These are phyloP conservation scores for Trichoderma breve DNA, from an alignment of 2,329 filamentous ascomycete species.

Conservation along the genomic window DNA sequence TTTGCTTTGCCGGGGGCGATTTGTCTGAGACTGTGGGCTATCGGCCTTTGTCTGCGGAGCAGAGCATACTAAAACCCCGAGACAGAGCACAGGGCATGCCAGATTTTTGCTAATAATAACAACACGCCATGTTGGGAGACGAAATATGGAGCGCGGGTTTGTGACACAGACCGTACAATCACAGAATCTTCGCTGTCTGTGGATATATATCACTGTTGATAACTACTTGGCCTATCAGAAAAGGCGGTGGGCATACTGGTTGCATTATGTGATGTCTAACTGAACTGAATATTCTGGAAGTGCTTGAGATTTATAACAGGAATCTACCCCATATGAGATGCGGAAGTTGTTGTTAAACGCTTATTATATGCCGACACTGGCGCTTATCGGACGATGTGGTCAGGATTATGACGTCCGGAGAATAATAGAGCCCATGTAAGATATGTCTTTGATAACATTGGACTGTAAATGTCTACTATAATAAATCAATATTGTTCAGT, in stretches of 20 bases:
- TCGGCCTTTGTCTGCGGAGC: neutral
- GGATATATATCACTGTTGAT: neutral
- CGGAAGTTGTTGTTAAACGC: neutral
- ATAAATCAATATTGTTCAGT: neutral
- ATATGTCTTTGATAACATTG: neutral
- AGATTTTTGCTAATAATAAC: neutral
- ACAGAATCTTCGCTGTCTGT: neutral
- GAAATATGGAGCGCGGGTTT: neutral
- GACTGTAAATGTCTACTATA: neutral
- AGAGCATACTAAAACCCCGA: neutral
- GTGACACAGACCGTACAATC: neutral
- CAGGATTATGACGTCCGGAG: neutral
- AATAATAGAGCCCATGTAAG: neutral
- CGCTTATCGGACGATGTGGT: neutral
- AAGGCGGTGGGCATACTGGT: neutral
- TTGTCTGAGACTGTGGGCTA: neutral
- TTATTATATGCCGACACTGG: neutral
- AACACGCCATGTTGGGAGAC: neutral
- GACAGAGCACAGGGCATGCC: conserved; percentile 10
- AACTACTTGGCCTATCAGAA: neutral
- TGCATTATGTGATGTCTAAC: neutral
- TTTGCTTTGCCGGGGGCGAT: neutral
- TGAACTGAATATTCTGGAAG: neutral
- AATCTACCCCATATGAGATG: neutral
- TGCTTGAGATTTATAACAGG: neutral